A percentile compares a stretch with the other conserved stretches of the same genome.
phyloP scores from a whole-genome alignment of 768 basidiomycete species.

The Boletus rufocinnamomeus region DNA sequence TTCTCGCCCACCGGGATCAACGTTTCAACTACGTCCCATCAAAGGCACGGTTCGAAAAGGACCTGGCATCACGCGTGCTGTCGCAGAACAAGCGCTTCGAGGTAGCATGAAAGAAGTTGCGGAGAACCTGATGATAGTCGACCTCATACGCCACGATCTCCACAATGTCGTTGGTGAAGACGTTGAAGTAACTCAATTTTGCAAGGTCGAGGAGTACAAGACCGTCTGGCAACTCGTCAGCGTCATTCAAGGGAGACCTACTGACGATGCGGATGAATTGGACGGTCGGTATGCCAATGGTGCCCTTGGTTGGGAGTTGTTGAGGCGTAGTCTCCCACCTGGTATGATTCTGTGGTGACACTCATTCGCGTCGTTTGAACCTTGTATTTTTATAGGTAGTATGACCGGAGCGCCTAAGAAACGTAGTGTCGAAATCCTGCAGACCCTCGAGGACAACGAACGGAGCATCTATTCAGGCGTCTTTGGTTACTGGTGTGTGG shows the following conservation, averaged over 20 bases:
- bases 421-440: slow-evolving; percentile 87
- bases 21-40: slow-evolving; percentile 88
- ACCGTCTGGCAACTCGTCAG: slow-evolving; percentile 96
- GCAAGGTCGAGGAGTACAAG: slow-evolving; percentile 86
- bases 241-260: slow-evolving; percentile 76
- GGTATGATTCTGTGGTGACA: slow-evolving; percentile 46
- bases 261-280: slow-evolving; percentile 35
- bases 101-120: slow-evolving; percentile 88
- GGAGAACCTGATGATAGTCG: slow-evolving; percentile 98
- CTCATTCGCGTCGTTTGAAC: slow-evolving; percentile 1
- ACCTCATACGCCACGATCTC: slow-evolving; percentile 91
- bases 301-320: slow-evolving; percentile 74
- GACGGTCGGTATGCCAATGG: slow-evolving; percentile 40
- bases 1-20: slow-evolving; percentile 59
- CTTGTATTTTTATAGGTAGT: slow-evolving; percentile 55
- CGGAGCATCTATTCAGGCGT: slow-evolving; percentile 90
- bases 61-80: slow-evolving; percentile 59
- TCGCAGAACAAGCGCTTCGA: slow-evolving; percentile 61
- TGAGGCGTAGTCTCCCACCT: slow-evolving; percentile 81
- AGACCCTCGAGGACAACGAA: slow-evolving; percentile 68
- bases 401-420: slow-evolving; percentile 99
- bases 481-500: slow-evolving; percentile 89
- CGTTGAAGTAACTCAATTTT: slow-evolving; percentile 83
- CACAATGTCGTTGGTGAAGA: slow-evolving; percentile 80
- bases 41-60: slow-evolving; percentile 87